Conservation (phyloP, 331 rosid genomes). For the Malus hybrid region DNA sequence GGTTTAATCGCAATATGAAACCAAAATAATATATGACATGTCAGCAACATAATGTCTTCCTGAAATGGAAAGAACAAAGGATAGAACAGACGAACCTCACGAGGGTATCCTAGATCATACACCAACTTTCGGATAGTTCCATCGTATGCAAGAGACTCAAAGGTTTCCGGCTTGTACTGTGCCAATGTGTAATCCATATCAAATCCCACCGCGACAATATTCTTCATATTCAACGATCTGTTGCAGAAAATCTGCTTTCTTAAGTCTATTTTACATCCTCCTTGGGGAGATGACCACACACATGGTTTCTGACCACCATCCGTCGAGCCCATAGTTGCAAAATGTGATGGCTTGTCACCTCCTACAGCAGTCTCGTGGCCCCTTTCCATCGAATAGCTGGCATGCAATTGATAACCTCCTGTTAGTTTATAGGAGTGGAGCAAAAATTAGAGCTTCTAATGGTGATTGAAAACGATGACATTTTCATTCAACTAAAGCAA, state of each 20-base stretch:
- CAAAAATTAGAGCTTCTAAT: constrained; percentile 9
- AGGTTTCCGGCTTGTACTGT: constrained; percentile 94
- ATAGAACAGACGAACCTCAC: constrained; percentile 52
- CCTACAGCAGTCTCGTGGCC: constrained; percentile 30
- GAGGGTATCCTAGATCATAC: constrained; percentile 74
- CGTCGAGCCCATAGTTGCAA: constrained; percentile 10
- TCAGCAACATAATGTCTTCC: not conserved
- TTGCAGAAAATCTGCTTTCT: constrained; percentile 91
- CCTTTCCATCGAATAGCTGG: constrained; percentile 56
- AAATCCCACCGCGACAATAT: constrained; percentile 87
- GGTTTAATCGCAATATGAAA: not conserved
- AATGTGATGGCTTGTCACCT: constrained; percentile 19
- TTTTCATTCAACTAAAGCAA: not conserved
- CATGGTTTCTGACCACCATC: constrained; percentile 30
- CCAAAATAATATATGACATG: not conserved
- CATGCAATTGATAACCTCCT: constrained; percentile 43
- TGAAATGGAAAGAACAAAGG: not conserved
- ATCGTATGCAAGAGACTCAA: constrained; percentile 90
- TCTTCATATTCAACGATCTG: constrained; percentile 90
- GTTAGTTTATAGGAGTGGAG: constrained; percentile 13
- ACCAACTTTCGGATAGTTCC: constrained; percentile 90
- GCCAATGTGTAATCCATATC: constrained; percentile 99
- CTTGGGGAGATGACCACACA: constrained; percentile 61
- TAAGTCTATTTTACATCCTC: constrained; percentile 46
- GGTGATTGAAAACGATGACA: constrained; percentile 9